A percentile compares a stretch with the other conserved stretches of the same genome.
Evolutionary conservation across 768 basidiomycete species (phyloP).

Genomic region (Leccinum boreale): DNA sequence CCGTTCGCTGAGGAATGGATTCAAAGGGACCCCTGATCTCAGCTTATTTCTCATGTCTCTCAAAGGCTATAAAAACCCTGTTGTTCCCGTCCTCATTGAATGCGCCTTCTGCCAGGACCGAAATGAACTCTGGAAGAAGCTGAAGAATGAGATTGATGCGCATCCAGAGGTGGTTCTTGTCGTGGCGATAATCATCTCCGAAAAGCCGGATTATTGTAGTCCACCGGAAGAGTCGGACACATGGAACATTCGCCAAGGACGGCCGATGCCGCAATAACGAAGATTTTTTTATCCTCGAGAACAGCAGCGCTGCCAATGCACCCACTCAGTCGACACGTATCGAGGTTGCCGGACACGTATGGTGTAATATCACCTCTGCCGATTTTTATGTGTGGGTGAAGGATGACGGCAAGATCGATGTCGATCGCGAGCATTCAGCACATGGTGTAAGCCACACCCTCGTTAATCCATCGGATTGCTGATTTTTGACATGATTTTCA

Average conservation of each 20-base stretch:
- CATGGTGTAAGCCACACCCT: neutral
- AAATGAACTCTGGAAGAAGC: neutral
- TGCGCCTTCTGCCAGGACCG: constrained; percentile 2
- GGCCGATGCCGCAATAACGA: neutral
- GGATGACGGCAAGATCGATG: neutral
- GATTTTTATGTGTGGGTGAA: neutral
- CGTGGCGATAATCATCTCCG: neutral
- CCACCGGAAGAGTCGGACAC: neutral
- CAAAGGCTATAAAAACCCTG: neutral
- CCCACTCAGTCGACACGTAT: neutral
- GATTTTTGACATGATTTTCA: neutral
- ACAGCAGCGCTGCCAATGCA: neutral
- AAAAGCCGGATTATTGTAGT: neutral
- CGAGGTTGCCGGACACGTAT: neutral
- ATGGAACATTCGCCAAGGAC: neutral
- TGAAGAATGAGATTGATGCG: neutral
- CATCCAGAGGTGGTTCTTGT: neutral
- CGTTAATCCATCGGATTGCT: neutral
- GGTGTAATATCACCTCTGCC: neutral
- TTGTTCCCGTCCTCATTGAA: neutral
- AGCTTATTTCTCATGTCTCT: neutral
- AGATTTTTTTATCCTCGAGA: neutral
- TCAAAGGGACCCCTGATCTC: neutral
- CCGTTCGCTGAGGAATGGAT: neutral
- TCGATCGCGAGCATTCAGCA: neutral